Base-by-base conservation (phyloP, 1,284 basidiomycete genomes). In the Salmacisia buchloeana region DNA sequence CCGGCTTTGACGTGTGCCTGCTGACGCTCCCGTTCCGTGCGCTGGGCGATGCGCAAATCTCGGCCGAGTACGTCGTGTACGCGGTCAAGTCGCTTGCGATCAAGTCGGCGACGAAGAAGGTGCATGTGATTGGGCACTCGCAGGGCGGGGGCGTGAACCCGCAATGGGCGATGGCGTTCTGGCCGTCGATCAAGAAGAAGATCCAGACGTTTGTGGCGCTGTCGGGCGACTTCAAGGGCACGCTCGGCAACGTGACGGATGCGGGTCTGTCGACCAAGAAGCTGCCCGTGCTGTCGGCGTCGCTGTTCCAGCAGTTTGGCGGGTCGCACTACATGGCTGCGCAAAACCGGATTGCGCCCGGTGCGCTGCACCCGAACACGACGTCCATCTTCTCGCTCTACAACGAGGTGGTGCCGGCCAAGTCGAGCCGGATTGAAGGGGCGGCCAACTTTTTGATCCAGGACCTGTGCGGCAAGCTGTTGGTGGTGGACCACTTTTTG, bases 51-150 rank as follows among this genome's bases (percentile, higher is more conserved):
- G 66, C 71, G 0, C 80, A 81, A 60, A 33, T 65, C 38, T 70
- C 68, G 13, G 69, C 72, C 38, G 78, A 80, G 62, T 80, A 77
- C 65, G 72, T 81, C 61, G 80, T 77, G 4, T 71, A 71, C 60
- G 68, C 62, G 34, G 72, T 80, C 62, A 58, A 66, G n/a, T 33
- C 43, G 27, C 70, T 81, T 18, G 69, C 79, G 0, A 31, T 65
- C 12, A 60, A 72, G 60, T 71, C 67, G 23, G 60, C 59, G 21
- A 79, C 75, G 7, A 66, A 69, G 18, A 75, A 75, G 60, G 72
- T 81, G 18, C 68, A 70, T 38, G 41, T 78, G 35, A 70, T 81
- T 56, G 70, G 70, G 6, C 80, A 81, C 64, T 77, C 74, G 21
- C 77, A 81, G 58, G 80, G 78, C 13, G 39, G 18, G 18, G 69